A percentile compares a stretch with the other conserved stretches of the same genome.
phyloP scores from a whole-genome alignment of 129 eudicot species.

The Smallanthus sonchifolius region DNA sequence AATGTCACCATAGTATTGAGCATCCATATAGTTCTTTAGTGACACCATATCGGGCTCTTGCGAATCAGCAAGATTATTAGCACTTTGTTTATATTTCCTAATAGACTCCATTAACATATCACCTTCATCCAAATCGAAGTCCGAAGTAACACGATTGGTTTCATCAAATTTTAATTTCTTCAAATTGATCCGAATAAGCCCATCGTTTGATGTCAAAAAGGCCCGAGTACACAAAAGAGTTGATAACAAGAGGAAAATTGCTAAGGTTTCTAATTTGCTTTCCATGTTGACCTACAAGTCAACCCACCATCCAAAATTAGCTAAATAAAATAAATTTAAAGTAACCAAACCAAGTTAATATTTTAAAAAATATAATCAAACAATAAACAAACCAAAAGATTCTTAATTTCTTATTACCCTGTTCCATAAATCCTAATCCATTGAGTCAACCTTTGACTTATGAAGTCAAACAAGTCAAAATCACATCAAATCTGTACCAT shows the following conservation, averaged over 20 bases:
- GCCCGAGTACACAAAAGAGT: conserved; percentile 31
- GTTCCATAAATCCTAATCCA: not conserved
- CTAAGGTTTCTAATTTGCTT: conserved; percentile 18
- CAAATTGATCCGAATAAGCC: conserved; percentile 46
- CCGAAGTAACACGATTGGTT: conserved; percentile 37
- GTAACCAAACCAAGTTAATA: not conserved
- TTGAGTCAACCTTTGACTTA: conserved; percentile 11
- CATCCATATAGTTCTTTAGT: conserved; percentile 70
- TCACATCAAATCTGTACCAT: not conserved
- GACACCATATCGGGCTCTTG: conserved; percentile 47
- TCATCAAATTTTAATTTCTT: conserved; percentile 43
- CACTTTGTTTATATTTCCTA: conserved; percentile 22
- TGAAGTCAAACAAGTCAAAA: conserved; percentile 8
- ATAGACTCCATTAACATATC: conserved; percentile 28
- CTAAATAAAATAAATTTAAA: not conserved
- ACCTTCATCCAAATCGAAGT: conserved; percentile 26
- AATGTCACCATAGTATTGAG: conserved; percentile 65
- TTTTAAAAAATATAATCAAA: not conserved
- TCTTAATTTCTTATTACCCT: not conserved
- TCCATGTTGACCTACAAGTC: conserved; percentile 49
- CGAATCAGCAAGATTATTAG: conserved; percentile 17
- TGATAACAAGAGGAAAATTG: conserved; percentile 26
- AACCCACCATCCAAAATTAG: not conserved
- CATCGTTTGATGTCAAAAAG: conserved; percentile 43
- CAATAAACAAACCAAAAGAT: not conserved